Evolutionary conservation across 2,329 filamentous ascomycete genomes (phyloP).

Genomic region (Hymenoscyphus scutula): DNA sequence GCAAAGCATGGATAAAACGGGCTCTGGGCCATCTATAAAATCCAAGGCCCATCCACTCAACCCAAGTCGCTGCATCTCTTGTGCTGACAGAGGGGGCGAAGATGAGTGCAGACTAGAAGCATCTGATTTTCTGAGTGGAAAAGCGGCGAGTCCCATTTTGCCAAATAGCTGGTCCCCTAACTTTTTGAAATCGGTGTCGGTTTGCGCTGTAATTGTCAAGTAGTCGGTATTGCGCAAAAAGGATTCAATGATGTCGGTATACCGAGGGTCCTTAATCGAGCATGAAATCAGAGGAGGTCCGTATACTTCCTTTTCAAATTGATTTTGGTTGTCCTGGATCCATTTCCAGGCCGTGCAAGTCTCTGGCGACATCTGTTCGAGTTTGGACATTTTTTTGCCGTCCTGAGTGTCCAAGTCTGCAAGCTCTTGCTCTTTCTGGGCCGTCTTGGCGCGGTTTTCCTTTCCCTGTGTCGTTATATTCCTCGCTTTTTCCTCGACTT

Average conservation of each 20-base stretch:
- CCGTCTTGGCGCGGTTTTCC: constrained; percentile 41
- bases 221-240: constrained; percentile 53
- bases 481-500: constrained; percentile 27
- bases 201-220: constrained; percentile 71
- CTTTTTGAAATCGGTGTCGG: constrained; percentile 68
- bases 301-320: constrained; percentile 61
- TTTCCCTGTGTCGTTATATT: constrained; percentile 40
- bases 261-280: constrained; percentile 57
- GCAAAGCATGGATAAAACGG: constrained; percentile 87
- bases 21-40: constrained; percentile 73
- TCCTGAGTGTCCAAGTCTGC: constrained; percentile 66
- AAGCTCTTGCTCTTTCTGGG: constrained; percentile 48
- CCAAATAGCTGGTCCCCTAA: constrained; percentile 65
- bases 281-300: constrained; percentile 65
- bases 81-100: constrained; percentile 46
- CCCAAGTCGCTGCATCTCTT: constrained; percentile 58
- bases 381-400: constrained; percentile 68
- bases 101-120: constrained; percentile 54
- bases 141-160: constrained; percentile 62
- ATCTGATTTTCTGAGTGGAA: constrained; percentile 65
- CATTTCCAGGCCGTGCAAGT: constrained; percentile 74
- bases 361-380: constrained; percentile 61
- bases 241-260: constrained; percentile 58
- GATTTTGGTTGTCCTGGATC: constrained; percentile 67
- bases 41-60: constrained; percentile 81